A percentile compares a stretch with the other conserved stretches of the same genome.
phyloP scores from a whole-genome alignment of 2,329 filamentous ascomycete genomes.

The Diaporthe sp. region DNA sequence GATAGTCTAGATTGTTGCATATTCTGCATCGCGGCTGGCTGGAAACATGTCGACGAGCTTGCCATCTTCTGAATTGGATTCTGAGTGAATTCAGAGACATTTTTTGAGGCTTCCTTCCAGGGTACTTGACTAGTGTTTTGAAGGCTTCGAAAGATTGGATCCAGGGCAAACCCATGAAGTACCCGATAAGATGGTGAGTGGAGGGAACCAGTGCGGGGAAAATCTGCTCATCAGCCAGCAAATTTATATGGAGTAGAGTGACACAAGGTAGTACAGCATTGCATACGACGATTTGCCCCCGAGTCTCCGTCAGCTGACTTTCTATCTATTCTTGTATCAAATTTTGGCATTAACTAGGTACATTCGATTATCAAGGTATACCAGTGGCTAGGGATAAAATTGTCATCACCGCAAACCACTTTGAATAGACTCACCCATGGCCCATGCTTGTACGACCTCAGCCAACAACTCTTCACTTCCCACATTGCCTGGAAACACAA shows the following conservation, averaged over 20 bases:
- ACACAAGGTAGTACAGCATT: background rate
- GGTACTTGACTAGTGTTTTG: too few relatives aligned
- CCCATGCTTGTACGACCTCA: slow-evolving; percentile 59
- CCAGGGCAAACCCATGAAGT: too few relatives aligned
- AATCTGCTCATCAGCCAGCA: background rate
- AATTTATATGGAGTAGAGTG: background rate
- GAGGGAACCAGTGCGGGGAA: too few relatives aligned
- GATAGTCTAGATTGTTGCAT: background rate
- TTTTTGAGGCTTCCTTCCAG: too few relatives aligned
- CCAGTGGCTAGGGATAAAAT: too few relatives aligned
- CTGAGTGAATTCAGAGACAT: background rate
- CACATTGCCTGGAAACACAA: slow-evolving; percentile 72
- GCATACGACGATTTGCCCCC: background rate
- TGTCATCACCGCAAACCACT: too few relatives aligned
- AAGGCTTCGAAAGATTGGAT: too few relatives aligned
- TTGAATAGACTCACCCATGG: background rate
- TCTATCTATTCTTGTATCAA: too few relatives aligned
- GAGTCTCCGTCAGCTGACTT: too few relatives aligned
- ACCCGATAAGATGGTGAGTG: too few relatives aligned
- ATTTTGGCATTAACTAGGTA: too few relatives aligned
- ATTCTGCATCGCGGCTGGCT: background rate
- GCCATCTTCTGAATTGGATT: background rate
- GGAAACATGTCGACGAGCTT: background rate
- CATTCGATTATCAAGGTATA: too few relatives aligned
- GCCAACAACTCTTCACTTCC: slow-evolving; percentile 62